phyloP scores from a whole-genome alignment of 2,329 filamentous ascomycete genomes.

The Phialemonium atrogriseum region DNA sequence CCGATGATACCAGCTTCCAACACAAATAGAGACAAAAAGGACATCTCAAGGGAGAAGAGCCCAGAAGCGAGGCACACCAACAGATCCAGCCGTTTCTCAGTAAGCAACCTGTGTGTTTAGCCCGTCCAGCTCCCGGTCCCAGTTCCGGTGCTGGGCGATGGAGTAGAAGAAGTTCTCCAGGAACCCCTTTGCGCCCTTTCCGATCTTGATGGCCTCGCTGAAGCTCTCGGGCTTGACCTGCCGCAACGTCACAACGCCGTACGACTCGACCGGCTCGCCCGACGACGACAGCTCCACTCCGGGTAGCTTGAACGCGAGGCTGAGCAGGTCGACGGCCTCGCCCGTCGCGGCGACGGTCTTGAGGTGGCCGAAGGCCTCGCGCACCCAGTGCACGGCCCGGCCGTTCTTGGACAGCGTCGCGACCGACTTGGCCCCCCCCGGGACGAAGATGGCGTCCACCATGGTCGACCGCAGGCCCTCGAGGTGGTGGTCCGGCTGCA shows the following conservation, averaged over 20 bases:
- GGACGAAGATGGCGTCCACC: constrained; percentile 73
- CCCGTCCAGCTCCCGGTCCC: constrained; percentile 64
- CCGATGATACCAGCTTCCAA: too few relatives aligned
- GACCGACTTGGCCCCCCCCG: constrained; percentile 58
- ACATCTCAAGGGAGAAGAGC: too few relatives aligned
- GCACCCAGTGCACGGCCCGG: constrained; percentile 66
- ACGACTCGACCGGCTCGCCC: constrained; percentile 53
- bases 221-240: constrained; percentile 25
- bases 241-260: constrained; percentile 50
- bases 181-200: constrained; percentile 61
- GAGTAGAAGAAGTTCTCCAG: constrained; percentile 61
- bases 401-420: constrained; percentile 59
- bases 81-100: constrained; percentile 33
- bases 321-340: constrained; percentile 59
- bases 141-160: constrained; percentile 67
- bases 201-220: constrained; percentile 53
- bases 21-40: too few relatives aligned
- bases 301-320: constrained; percentile 34
- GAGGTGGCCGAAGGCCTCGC: constrained; percentile 74
- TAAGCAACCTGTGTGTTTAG: constrained; percentile 60
- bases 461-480: constrained; percentile 73
- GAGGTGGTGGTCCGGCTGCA: constrained; percentile 68
- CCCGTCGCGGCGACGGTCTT: constrained; percentile 72
- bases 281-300: constrained; percentile 33
- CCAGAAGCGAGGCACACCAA: too few relatives aligned